These are phyloP conservation scores for Sarcocystis neurona DNA, from an alignment of 169 alveolate genomes.

Conservation along the genomic window DNA sequence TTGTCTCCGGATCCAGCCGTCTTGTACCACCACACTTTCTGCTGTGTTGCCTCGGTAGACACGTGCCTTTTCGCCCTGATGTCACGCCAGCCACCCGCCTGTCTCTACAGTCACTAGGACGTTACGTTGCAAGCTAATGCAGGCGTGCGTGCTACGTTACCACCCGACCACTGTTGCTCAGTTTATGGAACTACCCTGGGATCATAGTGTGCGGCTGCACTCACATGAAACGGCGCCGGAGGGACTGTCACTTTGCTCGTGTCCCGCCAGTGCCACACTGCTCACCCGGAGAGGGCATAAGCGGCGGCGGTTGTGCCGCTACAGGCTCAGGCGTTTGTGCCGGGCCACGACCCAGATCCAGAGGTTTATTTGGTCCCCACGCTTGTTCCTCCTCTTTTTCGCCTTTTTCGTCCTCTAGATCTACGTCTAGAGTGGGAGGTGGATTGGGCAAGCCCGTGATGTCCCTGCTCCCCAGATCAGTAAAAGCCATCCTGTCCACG, in stretches of 20 bases:
- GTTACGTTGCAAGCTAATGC: neutral
- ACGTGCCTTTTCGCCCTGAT: no score
- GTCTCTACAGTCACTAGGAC: neutral
- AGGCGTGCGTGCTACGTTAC: neutral
- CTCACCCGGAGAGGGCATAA: neutral
- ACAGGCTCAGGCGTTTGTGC: slow-evolving; percentile 16
- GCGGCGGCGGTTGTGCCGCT: neutral
- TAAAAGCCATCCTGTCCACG: neutral
- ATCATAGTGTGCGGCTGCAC: neutral
- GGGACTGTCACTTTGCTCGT: neutral
- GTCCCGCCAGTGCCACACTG: neutral
- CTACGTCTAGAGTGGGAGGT: neutral
- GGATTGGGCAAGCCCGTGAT: neutral
- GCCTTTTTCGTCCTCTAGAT: neutral
- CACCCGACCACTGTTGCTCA: neutral
- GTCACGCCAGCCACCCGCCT: no score
- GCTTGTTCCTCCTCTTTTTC: neutral
- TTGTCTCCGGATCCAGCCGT: no score
- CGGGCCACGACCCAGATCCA: slow-evolving; percentile 5
- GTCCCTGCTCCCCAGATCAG: neutral
- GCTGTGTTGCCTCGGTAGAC: no score
- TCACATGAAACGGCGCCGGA: neutral
- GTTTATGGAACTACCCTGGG: neutral
- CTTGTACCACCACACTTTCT: no score
- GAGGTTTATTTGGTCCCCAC: neutral